A percentile compares a stretch with the other conserved stretches of the same genome.
phyloP scores from a whole-genome alignment of 192 early-diverging fungal species.

The Podila horticola region DNA sequence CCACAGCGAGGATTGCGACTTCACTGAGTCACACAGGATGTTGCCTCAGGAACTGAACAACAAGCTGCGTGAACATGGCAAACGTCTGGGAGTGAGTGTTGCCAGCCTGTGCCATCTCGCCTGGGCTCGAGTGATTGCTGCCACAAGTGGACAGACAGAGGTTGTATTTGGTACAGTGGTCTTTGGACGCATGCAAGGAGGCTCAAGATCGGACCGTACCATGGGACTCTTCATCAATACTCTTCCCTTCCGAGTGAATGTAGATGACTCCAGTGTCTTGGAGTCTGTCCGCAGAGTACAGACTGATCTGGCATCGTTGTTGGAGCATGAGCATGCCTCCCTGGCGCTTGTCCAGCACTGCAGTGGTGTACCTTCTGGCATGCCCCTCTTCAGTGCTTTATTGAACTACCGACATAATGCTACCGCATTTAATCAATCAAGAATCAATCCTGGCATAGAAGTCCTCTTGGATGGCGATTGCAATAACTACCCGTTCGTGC shows the following conservation, averaged over 20 bases:
- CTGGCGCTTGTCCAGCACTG: slow-evolving; percentile 1
- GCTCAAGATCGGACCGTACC: neutral
- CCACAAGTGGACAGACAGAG: neutral
- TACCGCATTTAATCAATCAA: too few species aligned
- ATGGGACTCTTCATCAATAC: slow-evolving; percentile 20
- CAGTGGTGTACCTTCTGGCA: neutral
- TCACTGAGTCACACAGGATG: neutral
- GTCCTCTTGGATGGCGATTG: too few species aligned
- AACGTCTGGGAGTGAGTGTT: neutral
- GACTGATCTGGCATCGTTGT: neutral
- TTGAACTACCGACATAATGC: slow-evolving; percentile 10
- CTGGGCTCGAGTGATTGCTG: slow-evolving; percentile 5
- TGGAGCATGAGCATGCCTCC: slow-evolving; percentile 6
- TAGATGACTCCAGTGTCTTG: neutral
- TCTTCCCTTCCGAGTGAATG: slow-evolving; percentile 12
- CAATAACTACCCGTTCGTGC: too few species aligned
- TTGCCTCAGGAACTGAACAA: slow-evolving; percentile 1
- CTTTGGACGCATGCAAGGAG: slow-evolving; percentile 5
- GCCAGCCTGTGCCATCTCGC: slow-evolving; percentile 2
- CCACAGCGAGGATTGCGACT: neutral
- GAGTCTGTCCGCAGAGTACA: neutral
- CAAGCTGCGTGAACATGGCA: neutral
- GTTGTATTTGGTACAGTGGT: slow-evolving; percentile 15
- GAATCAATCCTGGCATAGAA: too few species aligned
- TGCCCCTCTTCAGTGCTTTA: neutral